phyloP scores from a whole-genome alignment of 2,329 filamentous ascomycete species.

The Ophiocordyceps camponoti-saundersi region DNA sequence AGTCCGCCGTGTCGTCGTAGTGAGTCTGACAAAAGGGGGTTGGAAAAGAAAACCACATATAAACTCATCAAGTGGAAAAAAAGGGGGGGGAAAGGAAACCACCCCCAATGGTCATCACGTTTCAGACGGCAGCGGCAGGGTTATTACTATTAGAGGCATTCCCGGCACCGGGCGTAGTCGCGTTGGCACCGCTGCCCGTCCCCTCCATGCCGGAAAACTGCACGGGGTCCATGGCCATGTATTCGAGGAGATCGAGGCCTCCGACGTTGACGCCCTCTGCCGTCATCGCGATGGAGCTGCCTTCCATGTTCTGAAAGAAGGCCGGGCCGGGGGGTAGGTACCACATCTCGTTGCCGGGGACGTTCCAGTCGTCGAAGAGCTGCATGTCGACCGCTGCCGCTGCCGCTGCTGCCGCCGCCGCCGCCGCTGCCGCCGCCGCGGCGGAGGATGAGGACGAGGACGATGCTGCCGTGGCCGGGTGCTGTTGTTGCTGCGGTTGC shows the following conservation, averaged over 20 bases:
- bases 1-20: too few relatives aligned
- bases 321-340: constrained; percentile 46
- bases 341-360: constrained; percentile 45
- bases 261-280: constrained; percentile 51
- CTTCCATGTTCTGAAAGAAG: constrained; percentile 48
- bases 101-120: too few relatives aligned
- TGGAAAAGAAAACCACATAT: background rate
- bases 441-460: constrained; percentile 3
- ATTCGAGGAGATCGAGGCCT: constrained; percentile 49
- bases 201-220: constrained; percentile 20
- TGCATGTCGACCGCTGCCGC: constrained; percentile 17
- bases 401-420: background rate
- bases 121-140: background rate
- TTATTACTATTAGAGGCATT: background rate
- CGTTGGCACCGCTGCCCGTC: background rate
- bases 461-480: constrained; percentile 5
- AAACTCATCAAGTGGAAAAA: background rate
- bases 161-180: background rate
- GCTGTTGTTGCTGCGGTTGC: background rate
- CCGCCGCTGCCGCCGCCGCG: background rate
- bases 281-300: constrained; percentile 45
- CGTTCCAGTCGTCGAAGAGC: constrained; percentile 38
- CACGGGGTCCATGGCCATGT: constrained; percentile 43
- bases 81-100: background rate
- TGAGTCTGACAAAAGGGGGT: background rate